A percentile compares a stretch with the other conserved stretches of the same genome.
Evolutionary conservation across 1,284 basidiomycete species (phyloP).

Genomic region (Albatrellus sp.): DNA sequence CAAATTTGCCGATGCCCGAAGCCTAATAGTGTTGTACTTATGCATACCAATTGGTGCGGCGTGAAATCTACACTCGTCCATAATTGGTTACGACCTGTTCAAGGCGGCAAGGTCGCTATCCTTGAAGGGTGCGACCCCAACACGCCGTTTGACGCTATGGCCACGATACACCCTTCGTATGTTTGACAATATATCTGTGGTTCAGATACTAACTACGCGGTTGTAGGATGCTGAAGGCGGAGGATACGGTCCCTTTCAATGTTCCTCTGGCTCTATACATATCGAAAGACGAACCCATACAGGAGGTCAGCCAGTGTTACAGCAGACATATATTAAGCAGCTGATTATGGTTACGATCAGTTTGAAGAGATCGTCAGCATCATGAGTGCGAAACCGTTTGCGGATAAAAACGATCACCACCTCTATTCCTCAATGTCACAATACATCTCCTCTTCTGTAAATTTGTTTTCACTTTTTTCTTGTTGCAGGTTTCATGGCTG

Average conservation of each 20-base stretch:
- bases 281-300: conserved; percentile 46
- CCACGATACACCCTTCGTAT: conserved; percentile 45
- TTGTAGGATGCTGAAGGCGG: conserved; percentile 40
- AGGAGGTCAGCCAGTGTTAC: conserved; percentile 39
- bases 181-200: conserved; percentile 11
- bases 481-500: conserved; percentile 51
- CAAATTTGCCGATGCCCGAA: not conserved
- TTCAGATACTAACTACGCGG: not conserved
- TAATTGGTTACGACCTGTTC: not conserved
- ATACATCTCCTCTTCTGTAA: not conserved
- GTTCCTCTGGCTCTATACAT: conserved; percentile 50
- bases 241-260: conserved; percentile 36
- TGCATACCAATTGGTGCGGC: not conserved
- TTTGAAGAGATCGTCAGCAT: too few species aligned
- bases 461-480: conserved; percentile 4
- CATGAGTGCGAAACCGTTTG: too few species aligned
- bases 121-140: conserved; percentile 20
- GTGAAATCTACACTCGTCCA: not conserved
- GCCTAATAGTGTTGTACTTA: too few species aligned
- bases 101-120: conserved; percentile 41
- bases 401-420: conserved; percentile 41
- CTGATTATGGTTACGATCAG: too few species aligned
- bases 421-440: conserved; percentile 36
- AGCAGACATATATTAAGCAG: too few species aligned
- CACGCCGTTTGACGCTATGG: conserved; percentile 35